Conservation (phyloP, 129 eudicot species). For the Flaveria linearis region DNA sequence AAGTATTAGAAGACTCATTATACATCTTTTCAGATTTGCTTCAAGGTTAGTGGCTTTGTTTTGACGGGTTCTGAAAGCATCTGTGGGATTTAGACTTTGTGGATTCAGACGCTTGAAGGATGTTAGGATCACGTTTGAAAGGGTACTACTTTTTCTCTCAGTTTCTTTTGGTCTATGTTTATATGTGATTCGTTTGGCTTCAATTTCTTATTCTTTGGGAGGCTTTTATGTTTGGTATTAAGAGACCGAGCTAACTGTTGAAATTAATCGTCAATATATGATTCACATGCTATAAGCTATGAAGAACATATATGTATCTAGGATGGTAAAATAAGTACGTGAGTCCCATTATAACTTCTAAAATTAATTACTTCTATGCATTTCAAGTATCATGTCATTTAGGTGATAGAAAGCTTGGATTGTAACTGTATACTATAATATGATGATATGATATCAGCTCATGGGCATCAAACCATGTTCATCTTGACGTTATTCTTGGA, state of each 20-base stretch:
- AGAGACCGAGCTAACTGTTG: background rate
- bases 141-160: constrained; percentile 44
- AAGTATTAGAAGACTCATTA: constrained; percentile 15
- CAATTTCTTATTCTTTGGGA: background rate
- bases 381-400: constrained; percentile 13
- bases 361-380: background rate
- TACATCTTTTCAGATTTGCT: constrained; percentile 60
- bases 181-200: background rate
- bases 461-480: constrained; percentile 9
- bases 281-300: constrained; percentile 8
- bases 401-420: constrained; percentile 17
- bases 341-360: background rate
- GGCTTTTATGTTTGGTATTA: constrained; percentile 9
- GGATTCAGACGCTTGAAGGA: constrained; percentile 94
- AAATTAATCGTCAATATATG: background rate
- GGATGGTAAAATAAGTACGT: background rate
- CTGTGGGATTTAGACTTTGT: constrained; percentile 72
- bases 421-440: background rate
- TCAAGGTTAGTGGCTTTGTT: constrained; percentile 65
- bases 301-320: background rate
- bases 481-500: constrained; percentile 35
- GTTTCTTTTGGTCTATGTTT: constrained; percentile 7
- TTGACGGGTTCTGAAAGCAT: constrained; percentile 82
- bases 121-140: constrained; percentile 69
- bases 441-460: background rate